Base-by-base conservation (phyloP, 805 yeast genomes). In the Wickerhamiella allomyrinae region DNA sequence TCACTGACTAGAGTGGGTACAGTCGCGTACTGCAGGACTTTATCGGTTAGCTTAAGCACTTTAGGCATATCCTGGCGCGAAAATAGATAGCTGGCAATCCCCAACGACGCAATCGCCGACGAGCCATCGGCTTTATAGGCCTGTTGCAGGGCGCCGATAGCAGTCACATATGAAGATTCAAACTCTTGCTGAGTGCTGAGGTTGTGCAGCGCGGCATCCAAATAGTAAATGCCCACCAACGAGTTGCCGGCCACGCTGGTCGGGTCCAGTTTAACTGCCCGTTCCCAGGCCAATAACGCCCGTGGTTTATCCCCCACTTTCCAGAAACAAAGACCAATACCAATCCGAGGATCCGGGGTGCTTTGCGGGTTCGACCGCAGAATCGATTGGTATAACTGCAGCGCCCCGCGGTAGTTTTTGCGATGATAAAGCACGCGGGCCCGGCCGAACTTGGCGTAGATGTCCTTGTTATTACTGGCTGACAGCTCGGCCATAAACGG, bases 261-360 rank as follows among this genome's bases (percentile, higher is more conserved):
- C 3, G 79, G 76, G 48, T 79, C 74, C 34, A 89, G 60, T 56
- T 78, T 80, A 24, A 77, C 61, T 1, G 84, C 71, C 54, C 96
- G 72, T 47, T 73, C 71, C 96, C 97, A 91, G 0, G 97, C 79
- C 39, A 66, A 64, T 6, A 71, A 55, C 0, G 98, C 97, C 65
- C 84, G 71, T 40, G 71, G 71, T 48, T 74, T 72, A 58, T 84
- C 94, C 41, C 79, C 79, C 47, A 91, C 65, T 46, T 74, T 74
- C 96, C 96, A 91, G 57, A 78, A 89, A 60, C 96, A 87, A 49
- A 91, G 65, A 27, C 98, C 99, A 46, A 89, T 75, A 22, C 97
- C 99, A 46, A 91, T 71, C 60, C 99, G 70, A 96, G 4, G 97
- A 96, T 20, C 45, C 31, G 49, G 42, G 51, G 73, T 72, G 51